Base-by-base conservation (phyloP, 2,329 filamentous ascomycete species). In the Parastagonospora nodorum region DNA sequence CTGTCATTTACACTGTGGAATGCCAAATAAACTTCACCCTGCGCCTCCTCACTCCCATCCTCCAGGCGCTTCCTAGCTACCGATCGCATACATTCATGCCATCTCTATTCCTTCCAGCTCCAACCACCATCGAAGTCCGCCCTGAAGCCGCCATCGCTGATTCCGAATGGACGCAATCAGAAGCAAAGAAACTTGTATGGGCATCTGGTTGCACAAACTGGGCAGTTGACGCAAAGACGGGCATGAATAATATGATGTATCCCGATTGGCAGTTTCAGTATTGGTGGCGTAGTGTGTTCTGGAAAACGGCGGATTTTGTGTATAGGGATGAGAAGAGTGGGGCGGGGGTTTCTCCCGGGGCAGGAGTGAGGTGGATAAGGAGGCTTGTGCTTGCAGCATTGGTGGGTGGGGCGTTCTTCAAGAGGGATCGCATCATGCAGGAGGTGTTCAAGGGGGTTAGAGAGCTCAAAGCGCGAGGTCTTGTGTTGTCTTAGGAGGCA, bases 181-280 rank as follows among this genome's bases (percentile, higher is more conserved):
- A 74, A 44, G 74, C 76, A 0, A 76, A 69, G 39, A 68, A 69
- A 31, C 60, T 82, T 1, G 80, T 83, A 1, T 83, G 78, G 78
- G 64, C 73, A 0, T 75, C 74, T 1, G 80, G 80, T 0, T 83
- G 81, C 53, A 77, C 75, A 1, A 78, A 74, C n/a, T 83, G 80
- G 81, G 80, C 75, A 3, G 70, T 83, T 2, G 77, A 83, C 50
- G 64, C 70, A 0, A 73, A 72, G 39, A 79, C 78, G 0, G 74
- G 75, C 0, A 68, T 76, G 40, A 83, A 83, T 50, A 79, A 77
- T 6, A 78, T 78, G 58, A 79, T 82, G 73, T 83, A 80, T 55
- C 80, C 80, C 0, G 77, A 81, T 41, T 82, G 76, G 72, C 78
- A 82, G 60, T 81, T 75, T 48, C 66, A 71, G 44, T 81, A 75